These are phyloP conservation scores for Mycena metata DNA, from an alignment of 768 basidiomycete species.

Conservation along the genomic window DNA sequence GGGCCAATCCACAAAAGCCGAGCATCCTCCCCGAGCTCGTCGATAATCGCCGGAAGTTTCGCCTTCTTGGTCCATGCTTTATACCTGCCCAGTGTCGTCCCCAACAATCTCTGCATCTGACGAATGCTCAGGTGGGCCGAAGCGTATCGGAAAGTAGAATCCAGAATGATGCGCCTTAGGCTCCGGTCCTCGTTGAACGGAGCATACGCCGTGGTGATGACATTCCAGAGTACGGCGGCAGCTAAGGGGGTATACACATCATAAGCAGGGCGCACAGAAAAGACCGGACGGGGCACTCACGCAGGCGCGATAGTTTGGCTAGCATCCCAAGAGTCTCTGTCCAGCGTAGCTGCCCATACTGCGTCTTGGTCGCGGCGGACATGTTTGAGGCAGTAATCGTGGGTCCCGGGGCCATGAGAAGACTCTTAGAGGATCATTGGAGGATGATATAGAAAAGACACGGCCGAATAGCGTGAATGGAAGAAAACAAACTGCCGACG, in stretches of 20 bases:
- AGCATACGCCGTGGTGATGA: slow-evolving; percentile 41
- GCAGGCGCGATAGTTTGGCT: slow-evolving; percentile 4
- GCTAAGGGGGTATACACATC: slow-evolving; percentile 28
- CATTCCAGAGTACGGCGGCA: slow-evolving; percentile 39
- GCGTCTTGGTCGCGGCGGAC: neutral
- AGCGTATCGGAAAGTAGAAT: slow-evolving; percentile 38
- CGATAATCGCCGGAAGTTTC: slow-evolving; percentile 38
- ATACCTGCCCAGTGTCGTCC: slow-evolving; percentile 42
- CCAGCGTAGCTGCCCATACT: slow-evolving; percentile 28
- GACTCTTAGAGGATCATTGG: neutral
- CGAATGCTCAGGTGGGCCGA: slow-evolving; percentile 18
- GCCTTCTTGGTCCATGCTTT: slow-evolving; percentile 36
- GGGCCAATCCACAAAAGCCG: slow-evolving; percentile 51
- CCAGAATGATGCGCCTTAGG: slow-evolving; percentile 40
- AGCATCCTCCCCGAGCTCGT: slow-evolving; percentile 46
- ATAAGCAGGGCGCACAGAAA: too few species aligned
- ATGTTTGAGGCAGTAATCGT: neutral
- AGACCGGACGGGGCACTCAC: neutral
- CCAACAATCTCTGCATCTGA: slow-evolving; percentile 43
- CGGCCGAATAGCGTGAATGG: too few species aligned
- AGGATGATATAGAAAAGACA: too few species aligned
- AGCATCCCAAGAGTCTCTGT: slow-evolving; percentile 16
- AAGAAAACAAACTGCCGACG: too few species aligned
- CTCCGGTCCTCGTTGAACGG: slow-evolving; percentile 42
- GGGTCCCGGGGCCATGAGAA: neutral